Evolutionary conservation across 2,329 filamentous ascomycete genomes (phyloP).

Genomic region (Fusarium avenaceum): DNA sequence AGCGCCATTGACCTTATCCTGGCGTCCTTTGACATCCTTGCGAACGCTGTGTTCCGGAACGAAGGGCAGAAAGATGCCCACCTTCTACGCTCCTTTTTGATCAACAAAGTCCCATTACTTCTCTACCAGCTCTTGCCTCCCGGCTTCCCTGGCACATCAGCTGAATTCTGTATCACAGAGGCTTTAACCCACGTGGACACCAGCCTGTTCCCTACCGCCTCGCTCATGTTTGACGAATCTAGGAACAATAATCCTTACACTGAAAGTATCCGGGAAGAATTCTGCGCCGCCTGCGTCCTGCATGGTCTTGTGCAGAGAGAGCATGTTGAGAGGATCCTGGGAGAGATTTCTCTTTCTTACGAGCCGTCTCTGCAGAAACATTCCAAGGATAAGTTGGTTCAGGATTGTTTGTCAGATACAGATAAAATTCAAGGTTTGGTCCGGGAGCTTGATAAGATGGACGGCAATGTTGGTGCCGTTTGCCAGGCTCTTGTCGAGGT

Average conservation of each 20-base stretch:
- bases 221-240: constrained; percentile 70
- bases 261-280: constrained; percentile 75
- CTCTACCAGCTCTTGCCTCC: constrained; percentile 69
- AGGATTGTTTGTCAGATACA: constrained; percentile 81
- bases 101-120: constrained; percentile 73
- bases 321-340: constrained; percentile 83
- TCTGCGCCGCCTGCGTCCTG: constrained; percentile 89
- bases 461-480: constrained; percentile 90
- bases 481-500: constrained; percentile 82
- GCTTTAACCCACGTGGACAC: constrained; percentile 86
- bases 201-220: constrained; percentile 75
- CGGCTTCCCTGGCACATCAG: constrained; percentile 80
- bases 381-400: constrained; percentile 81
- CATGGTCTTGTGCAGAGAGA: constrained; percentile 85
- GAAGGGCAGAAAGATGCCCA: constrained; percentile 72
- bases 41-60: constrained; percentile 82
- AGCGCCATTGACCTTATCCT: constrained; percentile 86
- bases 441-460: constrained; percentile 86
- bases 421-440: constrained; percentile 82
- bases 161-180: constrained; percentile 77
- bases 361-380: constrained; percentile 81
- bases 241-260: constrained; percentile 71
- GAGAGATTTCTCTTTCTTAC: constrained; percentile 85
- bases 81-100: constrained; percentile 86
- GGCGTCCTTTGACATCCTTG: constrained; percentile 89